A percentile compares a stretch with the other conserved stretches of the same genome.
phyloP scores from a whole-genome alignment of 2,329 filamentous ascomycete species.

The Epichloe coenophiala region DNA sequence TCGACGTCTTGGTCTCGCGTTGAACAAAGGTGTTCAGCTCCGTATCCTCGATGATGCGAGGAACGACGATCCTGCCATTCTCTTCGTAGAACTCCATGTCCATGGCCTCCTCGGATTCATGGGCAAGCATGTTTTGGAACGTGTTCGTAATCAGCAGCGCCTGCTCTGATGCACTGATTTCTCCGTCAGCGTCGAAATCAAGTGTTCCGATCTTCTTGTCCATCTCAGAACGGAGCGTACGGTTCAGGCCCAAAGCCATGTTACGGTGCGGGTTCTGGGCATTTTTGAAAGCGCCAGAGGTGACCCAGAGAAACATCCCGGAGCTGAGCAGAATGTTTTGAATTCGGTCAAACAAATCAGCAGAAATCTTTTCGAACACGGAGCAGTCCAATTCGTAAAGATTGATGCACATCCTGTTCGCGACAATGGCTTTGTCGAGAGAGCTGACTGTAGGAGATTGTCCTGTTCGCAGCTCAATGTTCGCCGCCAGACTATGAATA shows the following conservation, averaged over 20 bases:
- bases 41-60: conserved; percentile 14
- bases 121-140: neutral
- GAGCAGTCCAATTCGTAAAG: conserved; percentile 28
- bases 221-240: conserved; percentile 33
- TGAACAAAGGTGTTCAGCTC: conserved; percentile 16
- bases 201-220: conserved; percentile 30
- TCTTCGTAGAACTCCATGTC: conserved; percentile 19
- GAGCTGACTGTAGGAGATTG: conserved; percentile 10
- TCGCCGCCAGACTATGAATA: neutral
- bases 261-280: conserved; percentile 25
- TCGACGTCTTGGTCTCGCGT: conserved; percentile 12
- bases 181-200: conserved; percentile 25
- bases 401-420: neutral
- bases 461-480: conserved; percentile 3
- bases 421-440: neutral
- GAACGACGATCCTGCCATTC: conserved; percentile 15
- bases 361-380: conserved; percentile 26
- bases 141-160: neutral
- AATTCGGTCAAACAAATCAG: neutral
- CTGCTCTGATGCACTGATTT: conserved; percentile 1
- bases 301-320: conserved; percentile 25
- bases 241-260: conserved; percentile 31
- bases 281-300: conserved; percentile 24
- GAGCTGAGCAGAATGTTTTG: conserved; percentile 8
- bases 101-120: conserved; percentile 6